Evolutionary conservation across 495 filamentous ascomycete species (phyloP).

Genomic region (Cercophora scortea): DNA sequence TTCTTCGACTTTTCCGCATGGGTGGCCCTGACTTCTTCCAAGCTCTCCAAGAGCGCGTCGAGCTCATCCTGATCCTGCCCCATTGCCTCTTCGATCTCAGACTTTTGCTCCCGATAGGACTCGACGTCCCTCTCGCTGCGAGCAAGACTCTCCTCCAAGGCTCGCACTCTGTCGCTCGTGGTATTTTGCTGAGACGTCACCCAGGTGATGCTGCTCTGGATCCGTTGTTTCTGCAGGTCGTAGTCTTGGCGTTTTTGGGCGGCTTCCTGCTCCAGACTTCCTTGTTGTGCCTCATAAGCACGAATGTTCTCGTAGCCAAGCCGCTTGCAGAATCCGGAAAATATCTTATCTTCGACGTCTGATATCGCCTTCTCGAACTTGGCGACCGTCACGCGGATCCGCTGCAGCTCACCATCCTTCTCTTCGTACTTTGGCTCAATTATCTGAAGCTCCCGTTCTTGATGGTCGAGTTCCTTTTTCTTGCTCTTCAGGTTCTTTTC

Average conservation of each 20-base stretch:
- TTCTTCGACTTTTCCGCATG: conserved; percentile 63
- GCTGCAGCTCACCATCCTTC: conserved; percentile 57
- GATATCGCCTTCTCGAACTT: conserved; percentile 71
- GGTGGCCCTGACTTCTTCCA: conserved; percentile 58
- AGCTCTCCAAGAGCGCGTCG: conserved; percentile 61
- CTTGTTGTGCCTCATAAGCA: conserved; percentile 87
- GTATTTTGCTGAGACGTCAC: conserved; percentile 61
- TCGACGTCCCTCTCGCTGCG: conserved; percentile 58
- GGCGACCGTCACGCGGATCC: conserved; percentile 55
- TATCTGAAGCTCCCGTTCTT: conserved; percentile 61
- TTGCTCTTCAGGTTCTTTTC: conserved; percentile 83
- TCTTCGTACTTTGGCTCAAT: conserved; percentile 71
- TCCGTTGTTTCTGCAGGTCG: conserved; percentile 68
- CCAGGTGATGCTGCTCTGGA: conserved; percentile 73
- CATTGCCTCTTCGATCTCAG: conserved; percentile 61
- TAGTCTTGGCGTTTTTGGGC: conserved; percentile 82
- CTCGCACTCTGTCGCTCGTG: conserved; percentile 61
- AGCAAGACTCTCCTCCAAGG: conserved; percentile 55
- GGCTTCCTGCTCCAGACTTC: conserved; percentile 79
- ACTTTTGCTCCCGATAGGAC: conserved; percentile 65
- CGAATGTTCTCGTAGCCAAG: conserved; percentile 85
- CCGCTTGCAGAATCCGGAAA: conserved; percentile 76
- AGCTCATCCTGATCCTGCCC: conserved; percentile 68
- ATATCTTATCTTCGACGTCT: conserved; percentile 82
- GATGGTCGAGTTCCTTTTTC: conserved; percentile 69